Percentiles rank a stretch among this genome's conserved stretches.
phyloP scores from a whole-genome alignment of 1,284 basidiomycete genomes.

The Trametes pubescens region DNA sequence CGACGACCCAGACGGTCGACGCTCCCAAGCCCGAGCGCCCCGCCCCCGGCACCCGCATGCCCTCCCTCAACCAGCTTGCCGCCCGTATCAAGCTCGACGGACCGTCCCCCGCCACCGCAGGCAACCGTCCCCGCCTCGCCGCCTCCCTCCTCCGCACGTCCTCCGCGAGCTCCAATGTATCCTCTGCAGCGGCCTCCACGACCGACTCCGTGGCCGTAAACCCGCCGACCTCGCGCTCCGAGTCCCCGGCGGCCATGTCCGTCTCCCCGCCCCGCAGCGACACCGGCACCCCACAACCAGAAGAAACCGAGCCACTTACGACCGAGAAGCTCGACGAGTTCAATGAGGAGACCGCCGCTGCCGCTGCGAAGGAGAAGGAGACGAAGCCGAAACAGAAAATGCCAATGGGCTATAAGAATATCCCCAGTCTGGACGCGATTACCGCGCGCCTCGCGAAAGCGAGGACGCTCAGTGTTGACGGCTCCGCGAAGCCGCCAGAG shows the following conservation, averaged over 20 bases:
- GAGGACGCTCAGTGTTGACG: conserved; percentile 74
- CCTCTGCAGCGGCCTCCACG: conserved; percentile 47
- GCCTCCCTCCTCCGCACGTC: conserved; percentile 74
- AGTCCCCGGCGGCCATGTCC: conserved; percentile 55
- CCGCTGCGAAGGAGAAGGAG: conserved; percentile 18
- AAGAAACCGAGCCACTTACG: conserved; percentile 61
- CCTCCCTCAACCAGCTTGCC: conserved; percentile 82
- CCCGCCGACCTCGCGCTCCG: conserved; percentile 66
- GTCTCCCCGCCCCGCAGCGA: conserved; percentile 55
- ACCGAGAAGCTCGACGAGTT: conserved; percentile 43
- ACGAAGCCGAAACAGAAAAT: conserved; percentile 54
- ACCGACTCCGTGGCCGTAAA: conserved; percentile 72
- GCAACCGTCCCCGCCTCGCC: conserved; percentile 73
- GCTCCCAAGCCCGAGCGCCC: conserved; percentile 52
- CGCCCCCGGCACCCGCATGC: conserved; percentile 53
- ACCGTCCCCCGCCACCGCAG: conserved; percentile 45
- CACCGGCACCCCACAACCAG: conserved; percentile 44
- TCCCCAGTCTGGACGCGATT: conserved; percentile 83
- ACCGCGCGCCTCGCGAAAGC: conserved; percentile 76
- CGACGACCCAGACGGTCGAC: conserved; percentile 37
- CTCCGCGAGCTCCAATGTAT: conserved; percentile 50
- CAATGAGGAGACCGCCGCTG: conserved; percentile 33
- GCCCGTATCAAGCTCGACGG: conserved; percentile 69
- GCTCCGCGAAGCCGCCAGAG: conserved; percentile 74
- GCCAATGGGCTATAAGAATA: conserved; percentile 83